Evolutionary conservation across 2,329 filamentous ascomycete species (phyloP).

Genomic region (Cladophialophora exuberans): DNA sequence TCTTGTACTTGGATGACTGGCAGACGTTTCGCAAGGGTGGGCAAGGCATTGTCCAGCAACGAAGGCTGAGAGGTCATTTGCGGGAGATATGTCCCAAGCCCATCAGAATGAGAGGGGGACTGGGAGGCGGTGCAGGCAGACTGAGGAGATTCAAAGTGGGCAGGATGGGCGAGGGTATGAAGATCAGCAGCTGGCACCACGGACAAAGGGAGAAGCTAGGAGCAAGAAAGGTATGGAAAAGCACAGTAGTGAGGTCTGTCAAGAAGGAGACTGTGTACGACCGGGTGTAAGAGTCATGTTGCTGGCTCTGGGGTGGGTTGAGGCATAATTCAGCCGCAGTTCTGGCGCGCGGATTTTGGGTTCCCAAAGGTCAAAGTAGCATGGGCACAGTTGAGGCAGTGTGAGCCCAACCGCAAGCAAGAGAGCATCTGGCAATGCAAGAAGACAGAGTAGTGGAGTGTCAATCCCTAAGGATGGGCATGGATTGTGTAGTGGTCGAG

Average conservation of each 20-base stretch:
- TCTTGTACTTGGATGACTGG: constrained; percentile 23
- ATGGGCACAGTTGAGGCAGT: constrained; percentile 13
- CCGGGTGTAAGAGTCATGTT: constrained; percentile 7
- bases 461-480: constrained; percentile 7
- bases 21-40: constrained; percentile 16
- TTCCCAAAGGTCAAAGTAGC: constrained; percentile 12
- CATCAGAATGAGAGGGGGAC: neutral
- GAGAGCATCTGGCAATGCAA: constrained; percentile 17
- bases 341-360: constrained; percentile 6
- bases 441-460: constrained; percentile 22
- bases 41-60: constrained; percentile 23
- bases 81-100: constrained; percentile 11
- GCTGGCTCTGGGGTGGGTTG: constrained; percentile 5
- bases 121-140: neutral
- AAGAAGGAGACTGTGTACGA: constrained; percentile 11
- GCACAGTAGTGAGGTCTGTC: constrained; percentile 8
- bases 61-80: constrained; percentile 27
- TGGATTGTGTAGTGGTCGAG: no score
- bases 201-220: constrained; percentile 1
- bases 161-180: neutral
- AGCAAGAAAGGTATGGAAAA: constrained; percentile 10
- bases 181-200: no score
- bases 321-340: constrained; percentile 6
- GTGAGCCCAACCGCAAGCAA: neutral
- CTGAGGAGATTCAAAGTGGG: neutral